Evolutionary conservation across 352 stramenopile genomes (phyloP).

Genomic region (Phytophthora litchii): DNA sequence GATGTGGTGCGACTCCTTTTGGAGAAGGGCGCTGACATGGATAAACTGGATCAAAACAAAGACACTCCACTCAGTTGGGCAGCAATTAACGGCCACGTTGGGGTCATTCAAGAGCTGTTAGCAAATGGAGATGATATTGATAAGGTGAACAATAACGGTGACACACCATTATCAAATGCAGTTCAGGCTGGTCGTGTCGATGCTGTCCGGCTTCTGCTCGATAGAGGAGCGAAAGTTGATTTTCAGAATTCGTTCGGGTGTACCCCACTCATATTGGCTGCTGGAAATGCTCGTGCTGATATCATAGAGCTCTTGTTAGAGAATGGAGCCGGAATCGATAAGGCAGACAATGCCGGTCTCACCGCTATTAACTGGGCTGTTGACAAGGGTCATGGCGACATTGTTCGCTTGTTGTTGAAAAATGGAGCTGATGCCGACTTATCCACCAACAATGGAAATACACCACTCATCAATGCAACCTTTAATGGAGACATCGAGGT

Average conservation of each 20-base stretch:
- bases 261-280: background rate
- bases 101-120: background rate
- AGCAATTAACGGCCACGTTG: background rate
- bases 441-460: background rate
- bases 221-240: constrained; percentile 3
- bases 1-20: constrained; percentile 2
- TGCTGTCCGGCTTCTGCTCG: background rate
- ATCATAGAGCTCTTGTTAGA: background rate
- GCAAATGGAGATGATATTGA: background rate
- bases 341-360: background rate
- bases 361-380: constrained; percentile 5
- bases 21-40: constrained; percentile 1
- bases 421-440: constrained; percentile 1
- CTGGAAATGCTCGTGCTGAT: background rate
- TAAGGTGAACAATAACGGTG: background rate
- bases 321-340: background rate
- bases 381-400: constrained; percentile 1
- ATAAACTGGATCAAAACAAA: background rate
- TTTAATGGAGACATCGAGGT: background rate
- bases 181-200: background rate
- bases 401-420: background rate
- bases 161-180: background rate
- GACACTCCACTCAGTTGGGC: background rate
- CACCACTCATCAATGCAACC: constrained; percentile 6
- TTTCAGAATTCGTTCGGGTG: background rate